These are phyloP conservation scores for Pleomassaria siparia DNA, from an alignment of 2,329 filamentous ascomycete genomes.

Conservation along the genomic window DNA sequence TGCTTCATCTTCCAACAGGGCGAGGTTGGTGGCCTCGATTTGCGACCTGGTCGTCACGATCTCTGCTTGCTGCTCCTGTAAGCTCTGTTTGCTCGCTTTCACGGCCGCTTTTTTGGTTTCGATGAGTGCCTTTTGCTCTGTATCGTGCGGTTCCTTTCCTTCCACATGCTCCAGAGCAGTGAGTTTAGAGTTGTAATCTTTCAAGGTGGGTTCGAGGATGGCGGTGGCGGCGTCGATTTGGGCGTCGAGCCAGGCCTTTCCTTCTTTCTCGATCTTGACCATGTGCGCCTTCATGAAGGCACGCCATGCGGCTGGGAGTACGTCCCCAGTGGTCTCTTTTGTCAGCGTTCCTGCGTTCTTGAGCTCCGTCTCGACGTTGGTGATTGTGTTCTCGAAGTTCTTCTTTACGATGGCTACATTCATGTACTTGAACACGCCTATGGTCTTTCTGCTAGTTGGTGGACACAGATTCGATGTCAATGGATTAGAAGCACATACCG, in stretches of 20 bases:
- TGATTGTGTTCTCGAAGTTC: background rate
- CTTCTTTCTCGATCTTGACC: background rate
- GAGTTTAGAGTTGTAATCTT: background rate
- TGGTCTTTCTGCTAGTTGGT: background rate
- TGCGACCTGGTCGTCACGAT: no score
- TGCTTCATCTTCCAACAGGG: no score
- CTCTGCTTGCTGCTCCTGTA: no score
- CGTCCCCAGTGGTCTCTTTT: background rate
- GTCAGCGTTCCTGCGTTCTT: background rate
- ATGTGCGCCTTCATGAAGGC: background rate
- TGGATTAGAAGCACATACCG: background rate
- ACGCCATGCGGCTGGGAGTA: background rate
- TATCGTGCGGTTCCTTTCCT: no score
- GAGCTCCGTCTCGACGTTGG: background rate
- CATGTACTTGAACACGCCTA: background rate
- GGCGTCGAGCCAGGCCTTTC: background rate
- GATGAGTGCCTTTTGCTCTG: no score
- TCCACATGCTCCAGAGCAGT: no score
- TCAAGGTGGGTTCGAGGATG: background rate
- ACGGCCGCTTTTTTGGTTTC: no score
- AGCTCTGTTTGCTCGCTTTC: no score
- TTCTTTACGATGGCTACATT: background rate
- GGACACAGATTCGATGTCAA: background rate
- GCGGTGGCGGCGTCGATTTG: background rate
- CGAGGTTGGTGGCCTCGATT: no score